Evolutionary conservation across 1,284 basidiomycete genomes (phyloP).

Genomic region (Leccinum griseonigrum): DNA sequence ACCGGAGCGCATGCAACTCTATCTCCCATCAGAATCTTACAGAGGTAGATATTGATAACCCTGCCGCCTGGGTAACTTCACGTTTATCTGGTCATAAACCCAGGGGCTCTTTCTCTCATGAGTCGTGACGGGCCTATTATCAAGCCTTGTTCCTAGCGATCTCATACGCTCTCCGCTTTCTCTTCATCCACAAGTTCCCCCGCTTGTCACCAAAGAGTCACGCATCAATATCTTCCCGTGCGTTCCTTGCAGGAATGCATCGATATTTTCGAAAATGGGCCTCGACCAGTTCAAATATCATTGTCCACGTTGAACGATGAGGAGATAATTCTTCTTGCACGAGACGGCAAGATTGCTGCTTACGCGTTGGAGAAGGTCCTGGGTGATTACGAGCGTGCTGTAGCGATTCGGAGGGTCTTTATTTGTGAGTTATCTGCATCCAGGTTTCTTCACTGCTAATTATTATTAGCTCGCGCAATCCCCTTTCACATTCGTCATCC

Average conservation of each 20-base stretch:
- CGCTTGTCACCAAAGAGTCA: slow-evolving; percentile 16
- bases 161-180: slow-evolving; percentile 74
- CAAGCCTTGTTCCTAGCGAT: slow-evolving; percentile 79
- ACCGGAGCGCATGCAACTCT: slow-evolving; percentile 97
- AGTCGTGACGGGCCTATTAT: slow-evolving; percentile 56
- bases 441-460: slow-evolving; percentile 6
- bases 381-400: slow-evolving; percentile 85
- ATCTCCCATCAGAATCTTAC: slow-evolving; percentile 64
- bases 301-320: slow-evolving; percentile 81
- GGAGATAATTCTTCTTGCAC: slow-evolving; percentile 86
- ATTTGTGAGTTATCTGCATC: slow-evolving; percentile 66
- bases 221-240: slow-evolving; percentile 27
- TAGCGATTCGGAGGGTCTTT: slow-evolving; percentile 83
- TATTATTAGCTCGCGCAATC: slow-evolving; percentile 53
- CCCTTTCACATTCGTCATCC: slow-evolving; percentile 30
- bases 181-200: slow-evolving; percentile 79
- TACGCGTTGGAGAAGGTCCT: slow-evolving; percentile 95
- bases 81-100: slow-evolving; percentile 77
- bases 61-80: slow-evolving; percentile 86
- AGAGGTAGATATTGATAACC: slow-evolving; percentile 73
- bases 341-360: slow-evolving; percentile 90
- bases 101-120: slow-evolving; percentile 63
- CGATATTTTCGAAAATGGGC: slow-evolving; percentile 82
- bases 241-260: slow-evolving; percentile 78
- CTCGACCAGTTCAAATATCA: slow-evolving; percentile 58